These are phyloP conservation scores for Aspergillus sp. DNA, from an alignment of 2,329 filamentous ascomycete genomes.

Conservation along the genomic window DNA sequence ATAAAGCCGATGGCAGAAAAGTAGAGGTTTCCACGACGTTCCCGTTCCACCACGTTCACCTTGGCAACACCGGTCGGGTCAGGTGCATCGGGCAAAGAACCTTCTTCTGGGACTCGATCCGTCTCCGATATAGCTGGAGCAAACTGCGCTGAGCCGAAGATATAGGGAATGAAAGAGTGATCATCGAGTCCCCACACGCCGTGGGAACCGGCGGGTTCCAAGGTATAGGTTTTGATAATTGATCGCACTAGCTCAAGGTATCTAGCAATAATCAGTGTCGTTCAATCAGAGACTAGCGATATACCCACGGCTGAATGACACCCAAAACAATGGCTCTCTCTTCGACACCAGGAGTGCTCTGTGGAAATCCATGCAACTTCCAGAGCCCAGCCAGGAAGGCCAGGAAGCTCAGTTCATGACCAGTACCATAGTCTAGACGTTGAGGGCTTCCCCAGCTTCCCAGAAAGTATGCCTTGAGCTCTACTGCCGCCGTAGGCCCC, in stretches of 20 bases:
- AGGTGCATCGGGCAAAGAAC: slow-evolving; percentile 71
- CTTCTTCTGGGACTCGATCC: slow-evolving; percentile 72
- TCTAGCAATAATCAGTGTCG: slow-evolving; percentile 43
- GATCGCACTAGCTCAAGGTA: slow-evolving; percentile 79
- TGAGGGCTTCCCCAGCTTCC: slow-evolving; percentile 87
- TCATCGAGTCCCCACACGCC: slow-evolving; percentile 99
- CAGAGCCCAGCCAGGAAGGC: slow-evolving; percentile 88
- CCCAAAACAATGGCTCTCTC: slow-evolving; percentile 81
- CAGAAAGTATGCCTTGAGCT: slow-evolving; percentile 76
- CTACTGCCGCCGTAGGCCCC: slow-evolving; percentile 57
- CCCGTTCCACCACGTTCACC: slow-evolving; percentile 61
- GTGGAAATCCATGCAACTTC: slow-evolving; percentile 79
- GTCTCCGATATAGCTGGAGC: slow-evolving; percentile 69
- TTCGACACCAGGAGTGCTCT: slow-evolving; percentile 54
- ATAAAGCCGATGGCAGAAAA: slow-evolving; percentile 97
- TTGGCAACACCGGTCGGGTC: slow-evolving; percentile 71
- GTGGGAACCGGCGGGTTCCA: slow-evolving; percentile 94
- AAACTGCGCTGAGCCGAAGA: slow-evolving; percentile 90
- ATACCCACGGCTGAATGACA: slow-evolving; percentile 77
- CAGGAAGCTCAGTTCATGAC: slow-evolving; percentile 91
- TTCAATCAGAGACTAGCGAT: neutral
- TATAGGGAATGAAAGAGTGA: slow-evolving; percentile 90
- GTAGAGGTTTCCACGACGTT: slow-evolving; percentile 76
- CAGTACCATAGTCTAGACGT: slow-evolving; percentile 90
- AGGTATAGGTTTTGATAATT: slow-evolving; percentile 84